These are phyloP conservation scores for Trametes versicolor DNA, from an alignment of 1,284 basidiomycete species.

Conservation along the genomic window DNA sequence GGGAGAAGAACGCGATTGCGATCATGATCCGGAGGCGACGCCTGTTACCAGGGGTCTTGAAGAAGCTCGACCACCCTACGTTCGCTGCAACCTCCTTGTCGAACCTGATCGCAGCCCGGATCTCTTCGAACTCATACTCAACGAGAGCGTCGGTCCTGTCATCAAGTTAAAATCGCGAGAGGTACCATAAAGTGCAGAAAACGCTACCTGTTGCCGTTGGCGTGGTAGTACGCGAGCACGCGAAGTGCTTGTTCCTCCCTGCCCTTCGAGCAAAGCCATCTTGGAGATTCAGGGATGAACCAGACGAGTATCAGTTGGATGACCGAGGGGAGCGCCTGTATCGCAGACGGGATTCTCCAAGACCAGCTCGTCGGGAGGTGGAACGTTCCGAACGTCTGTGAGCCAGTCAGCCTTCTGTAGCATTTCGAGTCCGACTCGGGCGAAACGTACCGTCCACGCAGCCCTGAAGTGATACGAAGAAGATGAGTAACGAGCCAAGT, in stretches of 20 bases:
- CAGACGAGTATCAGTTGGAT: conserved; percentile 62
- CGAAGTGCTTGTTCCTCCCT: conserved; percentile 42
- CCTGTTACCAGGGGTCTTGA: conserved; percentile 63
- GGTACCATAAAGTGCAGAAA: not conserved
- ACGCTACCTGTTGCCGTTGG: conserved; percentile 58
- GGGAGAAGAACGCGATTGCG: conserved; percentile 69
- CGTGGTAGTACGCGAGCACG: conserved; percentile 59
- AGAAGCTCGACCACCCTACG: conserved; percentile 59
- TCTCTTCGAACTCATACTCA: conserved; percentile 68
- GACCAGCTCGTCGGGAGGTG: conserved; percentile 60
- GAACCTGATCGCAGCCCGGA: conserved; percentile 61
- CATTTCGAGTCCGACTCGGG: not conserved
- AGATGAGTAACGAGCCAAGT: not conserved
- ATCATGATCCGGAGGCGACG: conserved; percentile 63
- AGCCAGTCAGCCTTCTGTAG: conserved; percentile 27
- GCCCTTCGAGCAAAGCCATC: conserved; percentile 66
- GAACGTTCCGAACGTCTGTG: conserved; percentile 67
- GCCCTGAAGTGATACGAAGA: conserved; percentile 45
- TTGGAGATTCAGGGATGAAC: conserved; percentile 68
- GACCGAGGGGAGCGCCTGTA: conserved; percentile 68
- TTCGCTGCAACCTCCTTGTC: conserved; percentile 54
- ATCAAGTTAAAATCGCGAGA: conserved; percentile 6
- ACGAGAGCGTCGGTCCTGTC: conserved; percentile 63
- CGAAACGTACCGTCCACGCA: conserved; percentile 55
- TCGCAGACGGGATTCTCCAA: conserved; percentile 69